A percentile compares a stretch with the other conserved stretches of the same genome.
phyloP scores from a whole-genome alignment of 257 asterid species.

The Phtheirospermum japonicum region DNA sequence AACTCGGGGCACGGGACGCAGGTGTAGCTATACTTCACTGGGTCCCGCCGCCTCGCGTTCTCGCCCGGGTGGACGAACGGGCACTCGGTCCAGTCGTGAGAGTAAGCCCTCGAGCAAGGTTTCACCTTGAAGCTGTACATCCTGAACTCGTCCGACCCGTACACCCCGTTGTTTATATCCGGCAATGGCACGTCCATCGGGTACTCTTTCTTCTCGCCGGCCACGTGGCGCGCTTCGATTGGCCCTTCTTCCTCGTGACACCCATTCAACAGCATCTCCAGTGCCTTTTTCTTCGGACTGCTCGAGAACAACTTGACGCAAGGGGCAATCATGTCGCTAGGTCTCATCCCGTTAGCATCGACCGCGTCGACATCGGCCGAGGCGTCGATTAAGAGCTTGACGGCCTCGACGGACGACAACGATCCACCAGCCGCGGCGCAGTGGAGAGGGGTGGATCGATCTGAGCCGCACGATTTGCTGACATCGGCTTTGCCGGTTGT shows the following conservation, averaged over 20 bases:
- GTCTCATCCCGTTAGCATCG: constrained; percentile 59
- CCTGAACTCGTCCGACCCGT: constrained; percentile 46
- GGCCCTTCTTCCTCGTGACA: constrained; percentile 33
- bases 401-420: constrained; percentile 42
- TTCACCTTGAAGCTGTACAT: constrained; percentile 53
- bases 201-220: constrained; percentile 54
- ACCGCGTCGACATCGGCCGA: constrained; percentile 44
- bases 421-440: constrained; percentile 82
- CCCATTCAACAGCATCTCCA: constrained; percentile 73
- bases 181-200: constrained; percentile 55
- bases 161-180: constrained; percentile 44
- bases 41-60: constrained; percentile 65
- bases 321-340: constrained; percentile 58
- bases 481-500: constrained; percentile 54
- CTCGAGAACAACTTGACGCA: constrained; percentile 35
- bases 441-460: constrained; percentile 82
- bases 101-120: constrained; percentile 58
- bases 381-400: constrained; percentile 52
- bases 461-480: constrained; percentile 65
- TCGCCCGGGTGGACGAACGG: constrained; percentile 59
- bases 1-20: constrained; percentile 94
- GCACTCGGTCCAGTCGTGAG: constrained; percentile 64
- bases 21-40: constrained; percentile 54
- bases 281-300: constrained; percentile 38
- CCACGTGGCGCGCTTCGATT: constrained; percentile 22